Evolutionary conservation across 306 rosid genomes (phyloP), one percentile per base, ranked within the genome.

Genomic region (Mimosa pudica): DNA sequence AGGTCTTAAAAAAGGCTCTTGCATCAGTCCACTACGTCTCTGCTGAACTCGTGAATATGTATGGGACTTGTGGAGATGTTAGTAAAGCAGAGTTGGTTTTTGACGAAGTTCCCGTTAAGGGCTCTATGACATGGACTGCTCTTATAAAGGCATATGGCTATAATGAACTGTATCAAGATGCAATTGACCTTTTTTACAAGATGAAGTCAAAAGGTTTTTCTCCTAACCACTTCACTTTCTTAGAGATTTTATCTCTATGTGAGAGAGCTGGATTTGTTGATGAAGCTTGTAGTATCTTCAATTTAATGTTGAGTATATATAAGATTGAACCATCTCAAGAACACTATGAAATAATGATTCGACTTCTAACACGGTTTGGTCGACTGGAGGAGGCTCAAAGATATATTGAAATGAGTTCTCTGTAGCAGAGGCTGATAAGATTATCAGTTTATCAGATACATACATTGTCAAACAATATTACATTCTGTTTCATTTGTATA

Each of bases 81-180:
- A 48, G 78, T 48, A 64, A 76, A 76, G 98, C 93, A 24, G 83
- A 81, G 74, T 79, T 75, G 80, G 89, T 82, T 48, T 93, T 89
- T 55, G 68, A 85, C 54, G 81, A 87, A 14, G 81, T 91, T 69
- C 87, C 88, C 6, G 78, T 88, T 9, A 93, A 89, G 87, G 97
- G 96, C 67, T 83, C 92, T 4, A 89, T 93, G 93, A 84, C 98
- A 77, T 83, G 94, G 93, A 91, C 98, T 18, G 94, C 98, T 75
- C 83, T 93, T 12, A 85, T 91, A 68, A 89, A 86, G 83, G 92
- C 97, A 46, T 81, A 88, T 73, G 92, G 87, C 78, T 62, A 80
- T 66, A 88, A 84, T 76, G 82, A 74, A n/a, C 79, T 84, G 85
- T 83, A 64, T 82, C 77, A 68, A 79, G 86, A 87, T 74, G 98